Percentiles rank a stretch among this genome's conserved stretches.
These are phyloP conservation scores for Plasmodium malariae DNA, from an alignment of 169 alveolate genomes.

Conservation along the genomic window DNA sequence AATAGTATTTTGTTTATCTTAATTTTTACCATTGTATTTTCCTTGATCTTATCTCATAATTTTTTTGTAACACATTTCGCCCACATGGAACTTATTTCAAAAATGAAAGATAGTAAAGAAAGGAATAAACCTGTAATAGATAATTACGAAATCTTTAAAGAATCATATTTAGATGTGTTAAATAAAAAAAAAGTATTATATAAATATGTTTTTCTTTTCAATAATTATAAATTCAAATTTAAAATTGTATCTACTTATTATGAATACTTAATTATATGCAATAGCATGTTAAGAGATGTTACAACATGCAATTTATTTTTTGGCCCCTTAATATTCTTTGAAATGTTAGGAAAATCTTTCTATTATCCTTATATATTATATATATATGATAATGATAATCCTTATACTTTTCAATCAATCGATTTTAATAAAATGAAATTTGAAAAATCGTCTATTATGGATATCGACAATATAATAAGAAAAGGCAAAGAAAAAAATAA, in stretches of 20 bases:
- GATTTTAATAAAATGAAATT: constrained; percentile 6
- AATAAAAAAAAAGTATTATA: constrained; percentile 50
- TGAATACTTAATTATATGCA: constrained; percentile 69
- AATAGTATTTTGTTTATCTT: too few relatives aligned
- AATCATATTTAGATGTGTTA: constrained; percentile 31
- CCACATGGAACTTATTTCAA: constrained; percentile 7
- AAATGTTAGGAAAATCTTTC: constrained; percentile 70
- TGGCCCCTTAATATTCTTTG: constrained; percentile 34
- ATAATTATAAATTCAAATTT: constrained; percentile 67
- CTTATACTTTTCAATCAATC: background rate
- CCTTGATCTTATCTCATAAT: too few relatives aligned
- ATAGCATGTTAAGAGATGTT: constrained; percentile 49
- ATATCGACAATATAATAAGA: constrained; percentile 50
- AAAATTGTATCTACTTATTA: constrained; percentile 62
- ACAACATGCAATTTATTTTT: constrained; percentile 68
- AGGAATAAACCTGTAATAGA: constrained; percentile 9
- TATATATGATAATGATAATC: constrained; percentile 30
- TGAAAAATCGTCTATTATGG: constrained; percentile 55
- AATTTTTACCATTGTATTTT: too few relatives aligned
- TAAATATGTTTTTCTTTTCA: constrained; percentile 51
- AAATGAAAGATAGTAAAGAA: constrained; percentile 33
- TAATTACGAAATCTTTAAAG: constrained; percentile 20
- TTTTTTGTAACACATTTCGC: too few relatives aligned
- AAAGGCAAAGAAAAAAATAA: constrained; percentile 49
- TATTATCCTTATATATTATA: constrained; percentile 65